A percentile compares a stretch with the other conserved stretches of the same genome.
These are phyloP conservation scores for Mycena venus DNA, from an alignment of 768 basidiomycete species.

Conservation along the genomic window DNA sequence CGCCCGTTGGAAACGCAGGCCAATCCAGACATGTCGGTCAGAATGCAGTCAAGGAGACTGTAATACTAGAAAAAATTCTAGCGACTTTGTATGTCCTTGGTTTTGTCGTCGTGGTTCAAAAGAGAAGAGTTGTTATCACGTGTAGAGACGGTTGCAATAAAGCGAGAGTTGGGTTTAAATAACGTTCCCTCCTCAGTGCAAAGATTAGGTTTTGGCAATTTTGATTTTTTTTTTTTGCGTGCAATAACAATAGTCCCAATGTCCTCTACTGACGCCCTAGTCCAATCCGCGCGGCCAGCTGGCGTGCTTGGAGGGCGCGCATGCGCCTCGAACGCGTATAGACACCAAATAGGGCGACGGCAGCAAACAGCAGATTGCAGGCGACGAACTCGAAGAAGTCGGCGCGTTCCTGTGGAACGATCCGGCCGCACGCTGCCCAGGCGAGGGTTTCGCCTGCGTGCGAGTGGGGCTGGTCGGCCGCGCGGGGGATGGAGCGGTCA, in stretches of 20 bases:
- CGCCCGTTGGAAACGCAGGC: too few relatives aligned
- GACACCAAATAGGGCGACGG: slow-evolving; percentile 74
- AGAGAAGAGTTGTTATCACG: not conserved
- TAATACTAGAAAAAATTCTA: too few relatives aligned
- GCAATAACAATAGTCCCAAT: not conserved
- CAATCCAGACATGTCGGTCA: too few relatives aligned
- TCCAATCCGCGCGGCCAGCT: slow-evolving; percentile 85
- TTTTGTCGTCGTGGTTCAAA: not conserved
- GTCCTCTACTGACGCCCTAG: not conserved
- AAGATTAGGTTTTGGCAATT: too few relatives aligned
- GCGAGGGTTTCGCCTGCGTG: slow-evolving; percentile 76
- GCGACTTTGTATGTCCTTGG: not conserved
- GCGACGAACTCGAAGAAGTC: slow-evolving; percentile 95
- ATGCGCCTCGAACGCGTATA: slow-evolving; percentile 77
- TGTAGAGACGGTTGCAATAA: not conserved
- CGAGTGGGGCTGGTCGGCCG: slow-evolving; percentile 8
- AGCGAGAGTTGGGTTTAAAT: too few relatives aligned
- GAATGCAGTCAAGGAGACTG: too few relatives aligned
- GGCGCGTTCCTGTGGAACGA: slow-evolving; percentile 80
- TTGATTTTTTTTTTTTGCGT: not conserved
- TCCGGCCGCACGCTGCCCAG: slow-evolving; percentile 95
- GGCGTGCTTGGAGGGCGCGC: slow-evolving; percentile 81
- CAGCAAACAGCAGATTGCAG: slow-evolving; percentile 82
- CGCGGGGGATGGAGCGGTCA: slow-evolving; percentile 3
- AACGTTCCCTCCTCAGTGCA: too few relatives aligned